Evolutionary conservation across 2,329 filamentous ascomycete species (phyloP).

Genomic region (Curvularia lunata): DNA sequence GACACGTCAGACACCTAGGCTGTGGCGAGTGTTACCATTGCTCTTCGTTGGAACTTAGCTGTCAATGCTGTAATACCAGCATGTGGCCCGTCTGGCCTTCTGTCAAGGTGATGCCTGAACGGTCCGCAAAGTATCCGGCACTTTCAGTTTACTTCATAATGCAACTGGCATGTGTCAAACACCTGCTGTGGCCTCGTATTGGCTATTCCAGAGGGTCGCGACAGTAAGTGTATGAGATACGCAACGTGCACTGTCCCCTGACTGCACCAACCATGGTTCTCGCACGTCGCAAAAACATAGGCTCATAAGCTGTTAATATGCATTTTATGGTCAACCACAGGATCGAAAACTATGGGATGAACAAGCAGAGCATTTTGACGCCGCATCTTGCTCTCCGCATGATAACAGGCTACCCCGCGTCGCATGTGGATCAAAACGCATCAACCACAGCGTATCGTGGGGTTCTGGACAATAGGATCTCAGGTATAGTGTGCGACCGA

Average conservation of each 20-base stretch:
- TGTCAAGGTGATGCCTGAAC: conserved; percentile 31
- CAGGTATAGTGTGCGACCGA: not conserved
- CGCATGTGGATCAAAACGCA: not conserved
- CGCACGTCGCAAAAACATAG: conserved; percentile 26
- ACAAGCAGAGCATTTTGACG: not conserved
- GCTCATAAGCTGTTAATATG: conserved; percentile 1
- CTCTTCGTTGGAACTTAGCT: conserved; percentile 16
- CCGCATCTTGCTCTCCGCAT: not conserved
- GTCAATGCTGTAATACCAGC: conserved; percentile 41
- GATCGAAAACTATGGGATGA: not conserved
- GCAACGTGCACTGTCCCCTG: conserved; percentile 40
- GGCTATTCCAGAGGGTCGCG: conserved; percentile 30
- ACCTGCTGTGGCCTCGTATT: conserved; percentile 20
- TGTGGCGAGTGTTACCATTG: conserved; percentile 31
- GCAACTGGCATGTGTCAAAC: conserved; percentile 28
- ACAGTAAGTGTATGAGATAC: conserved; percentile 39
- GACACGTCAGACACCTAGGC: conserved; percentile 29
- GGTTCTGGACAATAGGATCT: not conserved
- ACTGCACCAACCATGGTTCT: conserved; percentile 17
- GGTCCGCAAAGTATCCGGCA: conserved; percentile 24
- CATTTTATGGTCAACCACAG: not conserved
- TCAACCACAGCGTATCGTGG: not conserved
- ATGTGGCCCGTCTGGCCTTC: conserved; percentile 26
- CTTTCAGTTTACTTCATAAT: conserved; percentile 25
- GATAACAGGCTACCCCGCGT: not conserved